These are phyloP conservation scores for Plantago major DNA, from an alignment of 257 asterid genomes.

Conservation along the genomic window DNA sequence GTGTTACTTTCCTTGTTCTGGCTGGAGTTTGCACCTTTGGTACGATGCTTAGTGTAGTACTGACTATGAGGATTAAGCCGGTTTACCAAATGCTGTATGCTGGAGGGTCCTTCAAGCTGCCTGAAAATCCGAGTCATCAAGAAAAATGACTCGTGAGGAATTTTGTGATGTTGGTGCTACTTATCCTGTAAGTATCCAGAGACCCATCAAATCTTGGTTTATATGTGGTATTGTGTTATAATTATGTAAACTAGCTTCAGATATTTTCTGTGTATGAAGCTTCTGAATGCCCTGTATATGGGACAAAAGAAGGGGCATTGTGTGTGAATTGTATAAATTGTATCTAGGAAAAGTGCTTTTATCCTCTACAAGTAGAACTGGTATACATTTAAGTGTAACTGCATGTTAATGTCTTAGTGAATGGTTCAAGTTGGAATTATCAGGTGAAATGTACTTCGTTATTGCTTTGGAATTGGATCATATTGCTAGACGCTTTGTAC, in stretches of 20 bases:
- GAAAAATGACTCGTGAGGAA: background rate
- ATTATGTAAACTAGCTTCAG: slow-evolving; percentile 2
- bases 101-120: slow-evolving; percentile 60
- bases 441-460: too few relatives aligned
- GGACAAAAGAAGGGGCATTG: too few relatives aligned
- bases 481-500: too few relatives aligned
- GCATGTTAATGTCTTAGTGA: too few relatives aligned
- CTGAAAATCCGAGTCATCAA: slow-evolving; percentile 37
- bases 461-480: too few relatives aligned
- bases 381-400: background rate
- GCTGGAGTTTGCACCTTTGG: slow-evolving; percentile 60
- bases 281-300: too few relatives aligned
- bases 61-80: slow-evolving; percentile 52
- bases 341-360: too few relatives aligned
- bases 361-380: too few relatives aligned
- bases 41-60: slow-evolving; percentile 37
- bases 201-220: background rate
- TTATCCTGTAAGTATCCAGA: slow-evolving; percentile 12
- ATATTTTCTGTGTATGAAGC: background rate
- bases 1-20: slow-evolving; percentile 50
- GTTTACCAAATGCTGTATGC: slow-evolving; percentile 65
- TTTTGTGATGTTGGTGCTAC: background rate
- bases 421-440: too few relatives aligned
- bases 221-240: background rate
- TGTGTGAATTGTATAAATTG: too few relatives aligned